Conservation (phyloP, 2,329 filamentous ascomycete species). For the Colletotrichum camelliae region DNA sequence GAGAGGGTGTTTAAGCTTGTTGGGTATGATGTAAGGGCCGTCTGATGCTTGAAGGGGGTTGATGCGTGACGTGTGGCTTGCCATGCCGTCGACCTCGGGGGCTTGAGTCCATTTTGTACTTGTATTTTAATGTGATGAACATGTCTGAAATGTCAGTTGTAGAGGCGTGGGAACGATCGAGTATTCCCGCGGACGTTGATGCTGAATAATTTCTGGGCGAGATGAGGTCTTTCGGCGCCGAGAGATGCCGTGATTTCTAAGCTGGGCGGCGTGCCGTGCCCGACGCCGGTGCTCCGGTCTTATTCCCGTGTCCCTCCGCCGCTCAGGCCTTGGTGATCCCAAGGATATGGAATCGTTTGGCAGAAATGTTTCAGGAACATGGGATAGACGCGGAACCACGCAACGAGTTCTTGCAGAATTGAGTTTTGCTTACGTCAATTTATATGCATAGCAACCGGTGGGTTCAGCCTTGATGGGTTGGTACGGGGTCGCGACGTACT, state of each 20-base stretch:
- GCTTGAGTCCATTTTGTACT: not conserved
- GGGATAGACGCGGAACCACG: not conserved
- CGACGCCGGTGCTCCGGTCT: not conserved
- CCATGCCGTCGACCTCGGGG: not conserved
- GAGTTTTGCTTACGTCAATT: not conserved
- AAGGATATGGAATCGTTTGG: not conserved
- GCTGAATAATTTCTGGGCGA: conserved; percentile 3
- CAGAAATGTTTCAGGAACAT: not conserved
- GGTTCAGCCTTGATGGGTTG: not conserved
- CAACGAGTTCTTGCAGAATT: not conserved
- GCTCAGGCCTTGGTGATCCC: not conserved
- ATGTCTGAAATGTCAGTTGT: not conserved
- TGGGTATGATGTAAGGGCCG: not conserved
- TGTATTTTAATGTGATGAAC: not conserved
- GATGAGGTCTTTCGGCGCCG: not conserved
- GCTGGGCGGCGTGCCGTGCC: not conserved
- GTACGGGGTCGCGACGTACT: not conserved
- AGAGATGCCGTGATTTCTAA: conserved; percentile 18
- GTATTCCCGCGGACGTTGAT: not conserved
- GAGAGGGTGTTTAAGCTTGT: not conserved
- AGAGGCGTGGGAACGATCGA: not conserved
- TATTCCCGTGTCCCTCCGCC: not conserved
- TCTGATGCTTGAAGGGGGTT: not conserved
- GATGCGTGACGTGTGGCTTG: not conserved
- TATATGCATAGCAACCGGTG: not conserved